A percentile compares a stretch with the other conserved stretches of the same genome.
Conservation (phyloP, 2,329 filamentous ascomycete species). For the Fusarium sp. region DNA sequence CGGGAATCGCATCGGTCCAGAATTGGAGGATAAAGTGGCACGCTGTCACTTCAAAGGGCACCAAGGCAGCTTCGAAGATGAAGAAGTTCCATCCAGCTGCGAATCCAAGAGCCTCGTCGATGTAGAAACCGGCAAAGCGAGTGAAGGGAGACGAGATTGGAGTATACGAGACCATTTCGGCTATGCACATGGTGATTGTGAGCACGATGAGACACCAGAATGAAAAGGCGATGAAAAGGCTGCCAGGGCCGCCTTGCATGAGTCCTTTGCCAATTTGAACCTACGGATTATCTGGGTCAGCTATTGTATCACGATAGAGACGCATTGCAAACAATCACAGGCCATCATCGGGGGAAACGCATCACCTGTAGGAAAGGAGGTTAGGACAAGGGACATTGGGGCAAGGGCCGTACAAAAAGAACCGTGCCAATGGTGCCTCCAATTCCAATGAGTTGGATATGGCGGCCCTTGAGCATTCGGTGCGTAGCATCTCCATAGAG, state of each 20-base stretch:
- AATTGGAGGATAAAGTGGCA: slow-evolving; percentile 75
- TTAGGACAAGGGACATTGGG: background rate
- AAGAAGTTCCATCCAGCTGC: slow-evolving; percentile 83
- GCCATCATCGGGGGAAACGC: background rate
- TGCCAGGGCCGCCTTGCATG: slow-evolving; percentile 71
- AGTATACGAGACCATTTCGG: slow-evolving; percentile 83
- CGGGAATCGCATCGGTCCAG: slow-evolving; percentile 73
- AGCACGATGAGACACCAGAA: slow-evolving; percentile 75
- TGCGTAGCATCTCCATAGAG: slow-evolving; percentile 57
- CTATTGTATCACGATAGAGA: background rate
- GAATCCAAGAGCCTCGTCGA: slow-evolving; percentile 82
- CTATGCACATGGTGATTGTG: slow-evolving; percentile 73
- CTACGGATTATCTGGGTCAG: slow-evolving; percentile 43
- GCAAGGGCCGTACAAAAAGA: slow-evolving; percentile 62
- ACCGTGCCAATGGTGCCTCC: slow-evolving; percentile 76
- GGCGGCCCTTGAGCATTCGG: slow-evolving; percentile 68
- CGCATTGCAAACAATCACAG: background rate
- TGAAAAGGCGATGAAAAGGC: slow-evolving; percentile 72
- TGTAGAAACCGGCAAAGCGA: slow-evolving; percentile 81
- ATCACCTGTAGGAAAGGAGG: background rate
- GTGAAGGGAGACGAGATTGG: slow-evolving; percentile 86
- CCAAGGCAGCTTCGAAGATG: slow-evolving; percentile 76
- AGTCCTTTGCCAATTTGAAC: slow-evolving; percentile 71
- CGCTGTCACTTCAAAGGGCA: slow-evolving; percentile 78
- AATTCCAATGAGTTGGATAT: slow-evolving; percentile 74